These are phyloP conservation scores for Penicillium occitanis DNA, from an alignment of 2,329 filamentous ascomycete genomes.

Conservation along the genomic window DNA sequence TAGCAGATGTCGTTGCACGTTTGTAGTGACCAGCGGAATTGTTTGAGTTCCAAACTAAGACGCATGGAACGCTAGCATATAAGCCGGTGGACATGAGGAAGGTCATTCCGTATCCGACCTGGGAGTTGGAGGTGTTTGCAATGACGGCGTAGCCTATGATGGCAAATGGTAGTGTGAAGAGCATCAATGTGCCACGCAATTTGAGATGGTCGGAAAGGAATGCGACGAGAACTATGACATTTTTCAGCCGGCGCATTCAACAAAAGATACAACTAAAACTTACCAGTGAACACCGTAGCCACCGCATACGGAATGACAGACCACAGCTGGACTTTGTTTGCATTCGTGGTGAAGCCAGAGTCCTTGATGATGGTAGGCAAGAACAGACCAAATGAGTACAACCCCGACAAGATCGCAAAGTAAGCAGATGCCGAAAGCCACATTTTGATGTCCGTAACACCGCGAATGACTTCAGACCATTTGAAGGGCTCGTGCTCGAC, in stretches of 20 bases:
- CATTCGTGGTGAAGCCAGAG: conserved; percentile 54
- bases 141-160: conserved; percentile 67
- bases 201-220: conserved; percentile 61
- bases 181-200: conserved; percentile 62
- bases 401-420: conserved; percentile 57
- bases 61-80: conserved; percentile 62
- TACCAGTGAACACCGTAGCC: conserved; percentile 55
- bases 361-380: conserved; percentile 64
- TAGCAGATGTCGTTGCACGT: conserved; percentile 63
- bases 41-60: conserved; percentile 66
- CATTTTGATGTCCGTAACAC: conserved; percentile 59
- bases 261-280: too few species aligned
- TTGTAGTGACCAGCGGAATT: conserved; percentile 71
- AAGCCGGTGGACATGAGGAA: conserved; percentile 66
- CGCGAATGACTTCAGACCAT: conserved; percentile 64
- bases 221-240: conserved; percentile 37
- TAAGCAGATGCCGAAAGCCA: conserved; percentile 65
- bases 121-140: conserved; percentile 53
- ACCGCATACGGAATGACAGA: conserved; percentile 65
- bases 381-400: conserved; percentile 66
- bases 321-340: conserved; percentile 62
- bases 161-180: conserved; percentile 62
- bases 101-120: conserved; percentile 64
- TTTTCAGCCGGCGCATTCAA: too few species aligned
- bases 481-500: conserved; percentile 50